Percentiles rank a stretch among this genome's conserved stretches.
phyloP scores from a whole-genome alignment of 495 filamentous ascomycete species.

The Aspergillus ellipticus region DNA sequence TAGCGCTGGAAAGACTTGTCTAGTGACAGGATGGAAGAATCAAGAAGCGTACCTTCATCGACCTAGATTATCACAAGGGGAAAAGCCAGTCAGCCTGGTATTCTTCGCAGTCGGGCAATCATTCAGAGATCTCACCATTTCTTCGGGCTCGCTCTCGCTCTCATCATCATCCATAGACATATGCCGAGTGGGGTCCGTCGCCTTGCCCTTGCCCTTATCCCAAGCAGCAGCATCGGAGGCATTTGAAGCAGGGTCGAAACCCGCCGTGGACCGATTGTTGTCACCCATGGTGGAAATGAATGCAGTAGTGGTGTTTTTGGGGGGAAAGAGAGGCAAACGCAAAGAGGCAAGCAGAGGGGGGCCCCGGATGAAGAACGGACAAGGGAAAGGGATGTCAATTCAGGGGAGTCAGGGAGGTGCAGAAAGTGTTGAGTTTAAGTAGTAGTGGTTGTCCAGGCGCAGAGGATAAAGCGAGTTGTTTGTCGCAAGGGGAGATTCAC shows the following conservation, averaged over 20 bases:
- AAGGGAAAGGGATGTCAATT: neutral
- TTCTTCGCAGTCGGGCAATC: neutral
- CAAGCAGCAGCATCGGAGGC: constrained; percentile 35
- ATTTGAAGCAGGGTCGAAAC: constrained; percentile 32
- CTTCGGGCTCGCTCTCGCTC: constrained; percentile 58
- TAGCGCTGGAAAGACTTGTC: neutral
- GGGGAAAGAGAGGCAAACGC: constrained; percentile 5
- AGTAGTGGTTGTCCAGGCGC: neutral
- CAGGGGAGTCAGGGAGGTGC: neutral
- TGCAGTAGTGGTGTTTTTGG: constrained; percentile 2
- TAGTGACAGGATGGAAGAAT: neutral
- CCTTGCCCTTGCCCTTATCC: constrained; percentile 60
- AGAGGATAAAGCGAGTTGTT: constrained; percentile 6
- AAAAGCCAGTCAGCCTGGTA: neutral
- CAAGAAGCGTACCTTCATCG: constrained; percentile 29
- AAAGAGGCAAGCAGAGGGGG: constrained; percentile 1
- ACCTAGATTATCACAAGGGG: constrained; percentile 22
- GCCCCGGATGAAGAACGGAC: neutral
- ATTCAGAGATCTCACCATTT: constrained; percentile 50
- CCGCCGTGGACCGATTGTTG: constrained; percentile 25
- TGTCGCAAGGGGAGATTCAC: constrained; percentile 19
- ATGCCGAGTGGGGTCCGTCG: constrained; percentile 51
- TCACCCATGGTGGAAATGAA: constrained; percentile 36
- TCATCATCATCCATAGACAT: constrained; percentile 62
- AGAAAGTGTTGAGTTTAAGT: constrained; percentile 2